Conservation (phyloP, 345 rosid species). For the Rhodamnia argentea region DNA sequence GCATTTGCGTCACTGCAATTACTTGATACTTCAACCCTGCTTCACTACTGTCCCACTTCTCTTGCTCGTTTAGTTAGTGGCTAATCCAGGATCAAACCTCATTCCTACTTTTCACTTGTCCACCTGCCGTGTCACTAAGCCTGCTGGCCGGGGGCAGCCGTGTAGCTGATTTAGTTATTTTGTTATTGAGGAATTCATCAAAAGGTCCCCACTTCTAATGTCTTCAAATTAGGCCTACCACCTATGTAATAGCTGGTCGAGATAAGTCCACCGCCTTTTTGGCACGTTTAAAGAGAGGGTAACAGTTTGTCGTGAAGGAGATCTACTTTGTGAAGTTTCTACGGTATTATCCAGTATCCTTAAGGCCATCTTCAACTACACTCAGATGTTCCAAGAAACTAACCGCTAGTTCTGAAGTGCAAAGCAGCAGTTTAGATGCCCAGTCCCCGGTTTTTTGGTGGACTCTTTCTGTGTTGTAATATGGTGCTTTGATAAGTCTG, state of each 20-base stretch:
- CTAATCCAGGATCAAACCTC: neutral
- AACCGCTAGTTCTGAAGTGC: neutral
- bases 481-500: neutral
- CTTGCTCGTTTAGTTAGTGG: neutral
- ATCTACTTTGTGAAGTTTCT: neutral
- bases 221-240: neutral
- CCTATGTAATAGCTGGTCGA: neutral
- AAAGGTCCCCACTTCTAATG: neutral
- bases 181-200: neutral
- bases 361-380: neutral
- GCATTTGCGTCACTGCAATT: neutral
- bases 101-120: neutral
- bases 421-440: neutral
- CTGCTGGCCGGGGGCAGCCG: neutral
- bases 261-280: neutral
- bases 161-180: neutral
- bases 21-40: neutral
- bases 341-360: neutral
- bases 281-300: neutral
- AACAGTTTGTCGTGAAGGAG: neutral
- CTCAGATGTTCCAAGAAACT: neutral
- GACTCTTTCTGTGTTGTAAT: neutral
- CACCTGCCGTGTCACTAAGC: neutral
- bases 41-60: neutral
- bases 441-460: neutral